Evolutionary conservation across 192 early-diverging fungal species (phyloP).

Genomic region (Lunasporangiospora selenospora): DNA sequence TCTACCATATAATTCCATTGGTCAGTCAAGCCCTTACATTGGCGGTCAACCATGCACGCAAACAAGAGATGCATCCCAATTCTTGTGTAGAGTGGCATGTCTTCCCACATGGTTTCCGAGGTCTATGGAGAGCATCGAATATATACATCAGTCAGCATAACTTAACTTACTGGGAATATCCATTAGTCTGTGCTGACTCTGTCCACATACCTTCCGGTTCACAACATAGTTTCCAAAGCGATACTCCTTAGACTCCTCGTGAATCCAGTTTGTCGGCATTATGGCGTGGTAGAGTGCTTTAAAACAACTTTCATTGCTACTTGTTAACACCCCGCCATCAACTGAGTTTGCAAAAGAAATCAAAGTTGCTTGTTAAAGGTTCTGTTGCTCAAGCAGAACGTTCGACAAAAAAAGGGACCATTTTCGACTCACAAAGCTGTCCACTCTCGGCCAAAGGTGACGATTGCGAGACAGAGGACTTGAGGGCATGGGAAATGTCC

Average conservation of each 20-base stretch:
- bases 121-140: slow-evolving; percentile 9
- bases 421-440: no score
- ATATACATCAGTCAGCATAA: not conserved
- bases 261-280: slow-evolving; percentile 24
- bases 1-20: no score
- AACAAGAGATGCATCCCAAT: slow-evolving; percentile 55
- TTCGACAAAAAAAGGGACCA: no score
- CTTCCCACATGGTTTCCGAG: slow-evolving; percentile 42
- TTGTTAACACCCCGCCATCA: slow-evolving; percentile 9
- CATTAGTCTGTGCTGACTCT: no score
- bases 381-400: no score
- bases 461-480: no score
- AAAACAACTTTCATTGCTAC: not conserved
- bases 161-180: not conserved
- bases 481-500: no score
- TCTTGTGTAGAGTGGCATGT: slow-evolving; percentile 51
- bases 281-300: slow-evolving; percentile 1
- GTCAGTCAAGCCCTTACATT: slow-evolving; percentile 15
- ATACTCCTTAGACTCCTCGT: slow-evolving; percentile 24
- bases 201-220: slow-evolving; percentile 25
- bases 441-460: no score
- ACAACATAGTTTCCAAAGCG: slow-evolving; percentile 41
- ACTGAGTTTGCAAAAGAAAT: no score
- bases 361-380: no score
- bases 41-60: slow-evolving; percentile 30